Evolutionary conservation across 768 basidiomycete genomes (phyloP), one percentile per base, ranked within the genome.

Genomic region (Arthromyces matolae): DNA sequence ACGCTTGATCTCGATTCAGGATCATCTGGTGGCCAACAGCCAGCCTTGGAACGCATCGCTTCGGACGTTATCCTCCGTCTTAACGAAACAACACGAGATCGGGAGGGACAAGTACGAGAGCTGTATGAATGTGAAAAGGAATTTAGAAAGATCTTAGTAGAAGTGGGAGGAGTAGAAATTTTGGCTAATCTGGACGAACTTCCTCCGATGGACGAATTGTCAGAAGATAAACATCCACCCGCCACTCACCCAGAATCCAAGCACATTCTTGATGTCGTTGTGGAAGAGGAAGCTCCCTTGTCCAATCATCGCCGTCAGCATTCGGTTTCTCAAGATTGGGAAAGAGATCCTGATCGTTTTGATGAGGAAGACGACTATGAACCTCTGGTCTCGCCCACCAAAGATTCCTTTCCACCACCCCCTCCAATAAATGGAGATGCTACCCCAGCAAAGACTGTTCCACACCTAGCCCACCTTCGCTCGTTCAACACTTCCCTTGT

Each of bases 91-190:
- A 78, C 80, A 28, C 80, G 83, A 38, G 84, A 89, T 57, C 79
- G 91, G 47, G 91, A 93, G 62, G 77, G 74, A 3, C 91, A 93
- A 66, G 79, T 90, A 4, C 83, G 91, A 42, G 87, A 83, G 59
- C 66, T 93, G 44, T 68, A 84, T 28, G 86, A 83, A 53, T 86
- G 77, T 60, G 90, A 93, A 59, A 78, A 89, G 43, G 85, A 92
- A 64, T 81, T 93, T 59, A 76, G 79, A 55, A 81, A 81, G 61
- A 86, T 90, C 55, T 80, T 83, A 1, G 80, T 78, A 4, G 89
- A 91, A 63, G 79, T 88, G 14, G 86, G 86, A 31, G 90, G 90
- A 16, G 77, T 70, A 31, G 89, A 92, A 31, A 80, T 80, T 8
- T 71, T 93, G 8, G 80, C 81, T 9, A 73, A 75, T 54, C 68